Evolutionary conservation across 2,329 filamentous ascomycete species (phyloP), one percentile per base, ranked within the genome.

Genomic region (Talaromyces pinophilus): DNA sequence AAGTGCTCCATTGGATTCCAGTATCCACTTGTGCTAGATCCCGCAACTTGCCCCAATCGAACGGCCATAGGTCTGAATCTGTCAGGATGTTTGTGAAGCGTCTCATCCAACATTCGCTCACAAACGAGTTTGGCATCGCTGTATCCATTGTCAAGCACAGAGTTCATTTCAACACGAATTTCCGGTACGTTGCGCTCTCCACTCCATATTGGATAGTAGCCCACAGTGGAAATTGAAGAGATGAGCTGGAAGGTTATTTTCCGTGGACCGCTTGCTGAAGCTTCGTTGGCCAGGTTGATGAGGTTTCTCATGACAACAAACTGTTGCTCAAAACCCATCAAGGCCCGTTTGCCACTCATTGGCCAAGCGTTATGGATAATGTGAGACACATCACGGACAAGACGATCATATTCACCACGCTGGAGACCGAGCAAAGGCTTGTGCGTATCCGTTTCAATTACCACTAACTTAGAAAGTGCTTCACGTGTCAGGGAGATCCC

Each of bases 1-100:
- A 86, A 74, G 67, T 86, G 82, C 70, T 87, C 84, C 25, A 78
- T 76, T 0, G 80, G 74, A 68, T 87, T 87, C 86, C 85, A 87
- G 69, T 82, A 82, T 0, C 85, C 85, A 64, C 74, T 85, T 0
- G 64, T 76, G 2, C 69, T 79, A 0, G 81, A 83, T 0, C 85
- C 85, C 0, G 84, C 77, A 38, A 87, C 83, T 70, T 88, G 86
- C 0, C 82, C 85, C 0, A 81, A 74, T 0, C 85, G 78, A 0
- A 83, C 79, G 0, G 71, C 72, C 74, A 79, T 81, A 0, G 81
- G 66, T 13, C 77, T 77, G 73, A 86, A 84, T 1, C 68, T 72
- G 0, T 75, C 63, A 0, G 79, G 79, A 67, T 81, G 71, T 11
- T 73, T 69, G 60, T 81, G 79, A 3, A 85, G 72, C 0, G 84